These are phyloP conservation scores for Areca catechu DNA, from an alignment of 176 grass and related monocot genomes.

Conservation along the genomic window DNA sequence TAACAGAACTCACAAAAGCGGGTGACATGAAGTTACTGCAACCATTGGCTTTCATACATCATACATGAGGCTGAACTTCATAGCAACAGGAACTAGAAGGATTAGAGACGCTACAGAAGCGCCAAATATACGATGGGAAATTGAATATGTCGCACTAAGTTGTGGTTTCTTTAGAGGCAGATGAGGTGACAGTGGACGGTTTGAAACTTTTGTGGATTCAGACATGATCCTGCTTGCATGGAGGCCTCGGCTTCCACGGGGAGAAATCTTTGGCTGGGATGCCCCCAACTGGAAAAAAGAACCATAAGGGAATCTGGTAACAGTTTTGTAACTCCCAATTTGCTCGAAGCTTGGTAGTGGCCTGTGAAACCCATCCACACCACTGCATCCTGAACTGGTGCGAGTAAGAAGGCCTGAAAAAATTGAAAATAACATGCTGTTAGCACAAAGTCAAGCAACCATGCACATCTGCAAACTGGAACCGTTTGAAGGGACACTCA, in stretches of 20 bases:
- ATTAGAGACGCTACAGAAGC: slow-evolving; percentile 7
- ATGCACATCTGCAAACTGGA: too few relatives aligned
- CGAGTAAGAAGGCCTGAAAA: not conserved
- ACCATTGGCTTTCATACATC: not conserved
- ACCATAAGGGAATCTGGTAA: not conserved
- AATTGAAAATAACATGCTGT: not conserved
- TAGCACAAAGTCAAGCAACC: not conserved
- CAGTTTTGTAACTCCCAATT: not conserved
- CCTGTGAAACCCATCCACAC: not conserved
- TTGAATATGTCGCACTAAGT: slow-evolving; percentile 11
- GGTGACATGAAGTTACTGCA: too few relatives aligned
- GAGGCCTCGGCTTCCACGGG: slow-evolving; percentile 5
- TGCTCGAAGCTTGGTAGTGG: not conserved
- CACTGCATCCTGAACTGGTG: slow-evolving; percentile 2
- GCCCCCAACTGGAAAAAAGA: not conserved
- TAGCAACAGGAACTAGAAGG: slow-evolving; percentile 9
- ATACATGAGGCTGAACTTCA: slow-evolving; percentile 10
- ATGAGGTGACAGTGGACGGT: slow-evolving; percentile 22
- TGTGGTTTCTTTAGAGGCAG: slow-evolving; percentile 21
- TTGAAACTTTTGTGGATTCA: slow-evolving; percentile 6
- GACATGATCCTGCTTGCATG: slow-evolving; percentile 10
- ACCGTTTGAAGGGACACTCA: too few relatives aligned
- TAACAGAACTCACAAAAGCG: too few relatives aligned
- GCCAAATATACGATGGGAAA: slow-evolving; percentile 25
- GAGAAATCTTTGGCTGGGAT: not conserved